Evolutionary conservation across 202 grass and related monocot species (phyloP).

Genomic region (Saccharum hybrid): DNA sequence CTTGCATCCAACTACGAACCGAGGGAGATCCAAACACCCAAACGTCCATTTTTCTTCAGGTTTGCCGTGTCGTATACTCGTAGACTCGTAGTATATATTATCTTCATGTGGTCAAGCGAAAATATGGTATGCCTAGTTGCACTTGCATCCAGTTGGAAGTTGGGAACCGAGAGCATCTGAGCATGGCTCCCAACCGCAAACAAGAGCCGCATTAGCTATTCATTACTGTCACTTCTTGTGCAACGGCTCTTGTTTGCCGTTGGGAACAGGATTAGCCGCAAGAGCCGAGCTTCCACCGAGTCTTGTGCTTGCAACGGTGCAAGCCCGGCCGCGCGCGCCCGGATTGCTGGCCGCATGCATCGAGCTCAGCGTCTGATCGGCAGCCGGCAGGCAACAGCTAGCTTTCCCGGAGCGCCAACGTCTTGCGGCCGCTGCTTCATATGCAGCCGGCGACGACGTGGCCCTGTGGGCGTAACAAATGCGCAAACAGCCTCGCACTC

Average conservation of each 20-base stretch:
- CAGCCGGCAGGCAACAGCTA: background rate
- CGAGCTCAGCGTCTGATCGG: background rate
- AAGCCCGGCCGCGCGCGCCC: background rate
- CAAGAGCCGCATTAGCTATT: background rate
- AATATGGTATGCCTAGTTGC: too few relatives aligned
- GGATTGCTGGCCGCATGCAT: too few relatives aligned
- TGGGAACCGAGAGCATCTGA: background rate
- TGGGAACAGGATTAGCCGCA: too few relatives aligned
- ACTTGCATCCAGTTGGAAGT: background rate
- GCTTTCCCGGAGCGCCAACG: background rate
- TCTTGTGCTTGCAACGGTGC: background rate
- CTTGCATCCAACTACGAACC: background rate
- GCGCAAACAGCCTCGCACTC: background rate
- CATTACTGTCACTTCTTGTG: background rate
- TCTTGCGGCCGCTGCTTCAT: background rate
- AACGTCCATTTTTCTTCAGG: background rate
- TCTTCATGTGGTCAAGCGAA: too few relatives aligned
- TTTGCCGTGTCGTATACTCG: background rate
- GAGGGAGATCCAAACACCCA: background rate
- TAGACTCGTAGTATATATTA: background rate
- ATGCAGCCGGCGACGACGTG: background rate
- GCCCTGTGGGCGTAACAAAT: slow-evolving; percentile 30
- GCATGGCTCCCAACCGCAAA: background rate
- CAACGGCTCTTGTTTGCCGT: background rate
- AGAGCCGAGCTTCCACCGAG: background rate